phyloP scores from a whole-genome alignment of 2,329 filamentous ascomycete species.

The Biscogniauxia sp. region DNA sequence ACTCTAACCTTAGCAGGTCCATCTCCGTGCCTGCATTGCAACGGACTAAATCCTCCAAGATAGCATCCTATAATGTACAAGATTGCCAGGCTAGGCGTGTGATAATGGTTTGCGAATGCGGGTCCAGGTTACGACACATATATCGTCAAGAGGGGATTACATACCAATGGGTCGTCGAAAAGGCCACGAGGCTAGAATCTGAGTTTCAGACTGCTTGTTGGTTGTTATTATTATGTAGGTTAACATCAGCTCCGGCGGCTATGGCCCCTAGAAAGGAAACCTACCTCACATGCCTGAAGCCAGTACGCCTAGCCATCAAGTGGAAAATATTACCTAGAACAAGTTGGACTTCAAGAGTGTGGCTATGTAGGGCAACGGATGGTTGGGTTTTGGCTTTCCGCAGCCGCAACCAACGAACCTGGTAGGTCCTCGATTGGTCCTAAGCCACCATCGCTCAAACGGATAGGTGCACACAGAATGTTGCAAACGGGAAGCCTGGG shows the following conservation, averaged over 20 bases:
- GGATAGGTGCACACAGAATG: not conserved
- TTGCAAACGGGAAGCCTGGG: not conserved
- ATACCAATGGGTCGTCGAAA: no score
- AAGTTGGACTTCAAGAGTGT: not conserved
- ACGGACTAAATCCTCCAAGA: no score
- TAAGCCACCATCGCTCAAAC: slow-evolving; percentile 1
- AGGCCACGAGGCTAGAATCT: no score
- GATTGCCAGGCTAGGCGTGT: not conserved
- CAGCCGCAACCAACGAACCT: not conserved
- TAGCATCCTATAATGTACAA: not conserved
- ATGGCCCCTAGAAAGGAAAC: not conserved
- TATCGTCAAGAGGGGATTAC: no score
- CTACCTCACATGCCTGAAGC: no score
- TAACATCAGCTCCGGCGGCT: not conserved
- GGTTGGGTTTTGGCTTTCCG: not conserved
- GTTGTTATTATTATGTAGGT: not conserved
- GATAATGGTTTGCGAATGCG: not conserved
- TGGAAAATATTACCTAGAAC: no score
- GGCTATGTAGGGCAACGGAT: not conserved
- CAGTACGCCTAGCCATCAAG: no score
- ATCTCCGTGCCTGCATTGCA: no score
- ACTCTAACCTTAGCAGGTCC: no score
- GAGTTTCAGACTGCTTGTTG: not conserved
- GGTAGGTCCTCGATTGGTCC: not conserved
- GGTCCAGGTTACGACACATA: no score